Conservation (phyloP, 1,284 basidiomycete genomes). For the Boletus sp. region DNA sequence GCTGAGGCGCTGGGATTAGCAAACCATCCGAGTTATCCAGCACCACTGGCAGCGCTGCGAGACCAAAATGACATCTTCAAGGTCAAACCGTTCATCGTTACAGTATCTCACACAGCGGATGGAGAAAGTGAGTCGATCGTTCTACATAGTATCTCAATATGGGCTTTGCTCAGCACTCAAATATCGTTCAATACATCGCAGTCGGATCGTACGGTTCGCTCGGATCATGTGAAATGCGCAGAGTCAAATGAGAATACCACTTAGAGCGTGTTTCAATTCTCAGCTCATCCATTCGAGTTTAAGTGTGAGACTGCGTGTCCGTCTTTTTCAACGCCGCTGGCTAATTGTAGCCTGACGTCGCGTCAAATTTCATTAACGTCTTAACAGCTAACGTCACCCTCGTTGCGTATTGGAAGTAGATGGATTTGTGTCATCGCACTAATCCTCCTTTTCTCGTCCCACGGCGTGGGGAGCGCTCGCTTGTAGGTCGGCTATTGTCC, state of each 20-base stretch:
- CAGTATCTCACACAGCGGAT: background rate
- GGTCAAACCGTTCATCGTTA: background rate
- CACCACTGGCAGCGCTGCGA: too few species aligned
- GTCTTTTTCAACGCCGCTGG: conserved; percentile 6
- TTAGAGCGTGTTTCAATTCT: background rate
- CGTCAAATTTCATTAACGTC: conserved; percentile 8
- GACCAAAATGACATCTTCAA: too few species aligned
- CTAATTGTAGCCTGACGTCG: conserved; percentile 9
- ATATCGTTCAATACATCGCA: background rate
- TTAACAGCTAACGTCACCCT: background rate
- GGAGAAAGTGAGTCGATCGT: background rate
- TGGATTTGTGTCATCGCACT: background rate
- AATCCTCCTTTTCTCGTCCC: background rate
- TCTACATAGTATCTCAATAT: background rate
- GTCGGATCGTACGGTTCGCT: background rate
- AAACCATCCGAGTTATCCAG: too few species aligned
- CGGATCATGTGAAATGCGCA: background rate
- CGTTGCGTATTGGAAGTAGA: background rate
- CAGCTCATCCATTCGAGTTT: background rate
- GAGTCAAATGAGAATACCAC: conserved; percentile 5
- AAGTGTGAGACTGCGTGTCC: background rate
- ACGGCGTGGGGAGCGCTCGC: background rate
- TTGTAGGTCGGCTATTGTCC: background rate
- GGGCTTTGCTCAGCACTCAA: background rate
- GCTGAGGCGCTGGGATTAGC: too few species aligned